These are phyloP conservation scores for Spathaspora gorwiae DNA, from an alignment of 805 yeast species.

Conservation along the genomic window DNA sequence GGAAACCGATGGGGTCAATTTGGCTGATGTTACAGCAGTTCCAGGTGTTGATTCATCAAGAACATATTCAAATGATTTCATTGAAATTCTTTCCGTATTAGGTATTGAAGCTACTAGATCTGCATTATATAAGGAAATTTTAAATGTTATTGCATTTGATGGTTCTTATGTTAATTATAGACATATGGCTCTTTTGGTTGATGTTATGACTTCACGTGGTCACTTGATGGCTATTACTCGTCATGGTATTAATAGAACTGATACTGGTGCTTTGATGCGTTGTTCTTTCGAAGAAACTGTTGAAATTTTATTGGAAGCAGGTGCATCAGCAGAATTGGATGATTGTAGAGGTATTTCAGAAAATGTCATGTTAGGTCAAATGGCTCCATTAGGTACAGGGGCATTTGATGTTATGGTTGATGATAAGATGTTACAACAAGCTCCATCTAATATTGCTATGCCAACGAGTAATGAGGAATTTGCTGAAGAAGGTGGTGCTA, in stretches of 20 bases:
- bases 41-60: conserved; percentile 91
- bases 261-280: conserved; percentile 98
- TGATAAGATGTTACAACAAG: conserved; percentile 71
- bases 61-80: conserved; percentile 94
- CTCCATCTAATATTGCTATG: conserved; percentile 48
- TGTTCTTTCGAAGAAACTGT: conserved; percentile 99
- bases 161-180: conserved; percentile 99
- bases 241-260: conserved; percentile 98
- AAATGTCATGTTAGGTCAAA: conserved; percentile 94
- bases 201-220: conserved; percentile 98
- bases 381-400: conserved; percentile 99
- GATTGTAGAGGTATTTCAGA: conserved; percentile 99
- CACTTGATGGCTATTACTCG: conserved; percentile 98
- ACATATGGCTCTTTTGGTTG: conserved; percentile 96
- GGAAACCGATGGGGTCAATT: conserved; percentile 97
- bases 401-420: conserved; percentile 94
- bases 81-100: conserved; percentile 87
- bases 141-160: conserved; percentile 97
- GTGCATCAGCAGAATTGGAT: conserved; percentile 95
- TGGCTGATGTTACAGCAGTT: conserved; percentile 90
- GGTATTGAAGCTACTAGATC: conserved; percentile 99
- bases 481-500: conserved; percentile 66
- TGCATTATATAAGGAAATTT: conserved; percentile 88
- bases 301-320: conserved; percentile 95
- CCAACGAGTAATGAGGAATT: conserved; percentile 25